Percentiles rank a stretch among this genome's conserved stretches.
Conservation (phyloP, 148 eudicot genomes). For the Polygonum maritimum region DNA sequence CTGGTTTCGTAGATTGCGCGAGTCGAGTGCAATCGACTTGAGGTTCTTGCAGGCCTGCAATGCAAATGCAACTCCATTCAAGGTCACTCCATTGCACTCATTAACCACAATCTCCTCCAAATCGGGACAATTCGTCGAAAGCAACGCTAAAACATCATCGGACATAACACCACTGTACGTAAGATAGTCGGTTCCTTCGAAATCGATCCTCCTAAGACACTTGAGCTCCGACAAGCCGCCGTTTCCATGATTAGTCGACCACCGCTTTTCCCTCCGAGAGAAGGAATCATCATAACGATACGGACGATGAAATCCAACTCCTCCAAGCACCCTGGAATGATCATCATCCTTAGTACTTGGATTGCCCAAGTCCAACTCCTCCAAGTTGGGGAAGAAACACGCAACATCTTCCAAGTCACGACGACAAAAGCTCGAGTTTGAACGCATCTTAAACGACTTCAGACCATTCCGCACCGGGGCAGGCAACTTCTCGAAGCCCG, state of each 20-base stretch:
- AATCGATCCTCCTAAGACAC: no score
- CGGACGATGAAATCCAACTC: constrained; percentile 17
- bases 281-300: no score
- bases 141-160: no score
- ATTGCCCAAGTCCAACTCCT: constrained; percentile 35
- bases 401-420: constrained; percentile 13
- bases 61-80: constrained; percentile 23
- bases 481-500: constrained; percentile 19
- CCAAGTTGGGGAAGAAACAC: constrained; percentile 17
- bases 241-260: no score
- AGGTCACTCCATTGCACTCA: constrained; percentile 35
- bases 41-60: constrained; percentile 24
- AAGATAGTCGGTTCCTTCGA: no score
- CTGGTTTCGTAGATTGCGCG: constrained; percentile 18
- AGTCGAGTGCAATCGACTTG: constrained; percentile 19
- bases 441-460: constrained; percentile 27
- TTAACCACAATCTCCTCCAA: constrained; percentile 32
- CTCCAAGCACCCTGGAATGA: constrained; percentile 14
- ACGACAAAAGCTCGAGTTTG: constrained; percentile 18
- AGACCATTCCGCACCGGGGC: constrained; percentile 16
- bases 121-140: neutral
- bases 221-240: no score
- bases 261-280: no score
- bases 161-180: no score
- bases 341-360: constrained; percentile 1